These are phyloP conservation scores for Zygnema circumcarinatum DNA, from an alignment of 139 green algal genomes.

Conservation along the genomic window DNA sequence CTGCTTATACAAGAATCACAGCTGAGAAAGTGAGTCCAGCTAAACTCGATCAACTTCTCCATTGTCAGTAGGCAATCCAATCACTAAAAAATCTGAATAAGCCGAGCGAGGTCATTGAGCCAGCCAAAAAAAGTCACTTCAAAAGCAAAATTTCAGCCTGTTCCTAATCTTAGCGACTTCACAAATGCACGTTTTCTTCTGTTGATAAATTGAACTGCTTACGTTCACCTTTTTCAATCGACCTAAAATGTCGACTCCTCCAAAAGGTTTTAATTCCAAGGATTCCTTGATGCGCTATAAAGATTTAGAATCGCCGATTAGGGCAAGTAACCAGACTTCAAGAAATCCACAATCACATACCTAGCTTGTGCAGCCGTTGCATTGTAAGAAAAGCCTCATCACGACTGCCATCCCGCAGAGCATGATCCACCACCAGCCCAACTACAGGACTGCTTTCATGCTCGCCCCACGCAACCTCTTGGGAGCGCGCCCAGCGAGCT, in stretches of 20 bases:
- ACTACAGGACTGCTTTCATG: background rate
- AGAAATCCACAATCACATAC: background rate
- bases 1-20: background rate
- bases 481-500: background rate
- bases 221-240: too few species aligned
- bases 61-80: too few species aligned
- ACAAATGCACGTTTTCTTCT: too few species aligned
- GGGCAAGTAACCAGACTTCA: too few species aligned
- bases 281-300: too few species aligned
- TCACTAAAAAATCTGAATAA: background rate
- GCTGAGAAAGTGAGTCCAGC: background rate
- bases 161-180: too few species aligned
- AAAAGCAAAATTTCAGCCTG: background rate
- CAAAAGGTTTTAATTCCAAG: too few species aligned
- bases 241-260: too few species aligned
- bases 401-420: constrained; percentile 57
- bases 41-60: background rate
- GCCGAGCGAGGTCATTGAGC: background rate
- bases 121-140: background rate
- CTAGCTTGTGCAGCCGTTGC: constrained; percentile 30
- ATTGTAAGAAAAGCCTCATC: constrained; percentile 48
- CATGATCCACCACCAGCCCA: constrained; percentile 67
- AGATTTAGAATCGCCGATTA: too few species aligned
- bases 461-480: background rate
- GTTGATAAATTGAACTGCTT: too few species aligned